Conservation (phyloP, 768 basidiomycete genomes). For the Mrakia frigida region DNA sequence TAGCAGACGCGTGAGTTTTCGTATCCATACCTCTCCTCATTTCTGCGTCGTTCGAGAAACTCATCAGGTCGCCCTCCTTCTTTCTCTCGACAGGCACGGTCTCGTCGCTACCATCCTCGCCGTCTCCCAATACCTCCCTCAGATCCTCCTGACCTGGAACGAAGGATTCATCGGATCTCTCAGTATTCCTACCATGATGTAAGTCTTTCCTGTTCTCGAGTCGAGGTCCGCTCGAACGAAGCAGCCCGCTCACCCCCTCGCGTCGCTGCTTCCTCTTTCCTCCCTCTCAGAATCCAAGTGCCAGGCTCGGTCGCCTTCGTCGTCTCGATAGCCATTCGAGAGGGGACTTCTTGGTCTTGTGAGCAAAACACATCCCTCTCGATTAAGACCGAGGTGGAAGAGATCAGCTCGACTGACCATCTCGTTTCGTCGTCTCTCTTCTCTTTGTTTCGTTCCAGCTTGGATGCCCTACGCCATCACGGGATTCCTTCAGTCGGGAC, state of each 20-base stretch:
- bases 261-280: not conserved
- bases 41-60: not conserved
- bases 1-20: slow-evolving; percentile 22
- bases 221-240: not conserved
- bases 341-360: slow-evolving; percentile 35
- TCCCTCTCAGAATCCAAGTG: slow-evolving; percentile 62
- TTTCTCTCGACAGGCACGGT: slow-evolving; percentile 55
- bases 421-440: not conserved
- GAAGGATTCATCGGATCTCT: slow-evolving; percentile 70
- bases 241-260: too few species aligned
- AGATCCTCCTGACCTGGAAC: slow-evolving; percentile 66
- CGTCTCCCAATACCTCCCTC: slow-evolving; percentile 80
- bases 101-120: slow-evolving; percentile 72
- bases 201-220: not conserved
- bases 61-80: slow-evolving; percentile 38
- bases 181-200: slow-evolving; percentile 85
- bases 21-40: not conserved
- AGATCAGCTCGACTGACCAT: too few species aligned
- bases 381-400: too few species aligned
- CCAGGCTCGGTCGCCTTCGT: slow-evolving; percentile 88
- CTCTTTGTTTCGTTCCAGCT: slow-evolving; percentile 46
- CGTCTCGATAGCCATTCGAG: slow-evolving; percentile 67
- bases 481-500: slow-evolving; percentile 72
- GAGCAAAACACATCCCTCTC: too few species aligned
- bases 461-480: slow-evolving; percentile 59